Percentiles rank a stretch among this genome's conserved stretches.
These are phyloP conservation scores for Neoboletus subvelutipes DNA, from an alignment of 768 basidiomycete genomes.

Conservation along the genomic window DNA sequence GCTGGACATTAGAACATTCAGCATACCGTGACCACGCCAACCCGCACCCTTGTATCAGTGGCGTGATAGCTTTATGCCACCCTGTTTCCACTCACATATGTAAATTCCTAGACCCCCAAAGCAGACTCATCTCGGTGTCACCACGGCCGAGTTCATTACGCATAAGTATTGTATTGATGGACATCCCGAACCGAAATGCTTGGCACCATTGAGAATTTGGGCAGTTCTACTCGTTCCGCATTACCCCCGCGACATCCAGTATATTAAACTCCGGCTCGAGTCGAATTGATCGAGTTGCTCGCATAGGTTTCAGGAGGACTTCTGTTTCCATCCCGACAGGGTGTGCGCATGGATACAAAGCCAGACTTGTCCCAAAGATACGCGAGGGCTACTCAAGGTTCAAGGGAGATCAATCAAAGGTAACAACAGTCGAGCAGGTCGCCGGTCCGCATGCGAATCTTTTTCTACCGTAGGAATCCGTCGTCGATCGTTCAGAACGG, in stretches of 20 bases:
- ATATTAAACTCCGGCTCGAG: no score
- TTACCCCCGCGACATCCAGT: not conserved
- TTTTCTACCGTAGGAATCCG: not conserved
- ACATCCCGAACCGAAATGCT: not conserved
- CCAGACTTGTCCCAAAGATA: not conserved
- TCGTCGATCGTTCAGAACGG: slow-evolving; percentile 3
- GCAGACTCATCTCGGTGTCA: no score
- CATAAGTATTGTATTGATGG: not conserved
- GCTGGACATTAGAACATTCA: not conserved
- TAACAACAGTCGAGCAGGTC: not conserved
- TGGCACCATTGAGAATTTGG: not conserved
- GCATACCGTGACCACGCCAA: not conserved
- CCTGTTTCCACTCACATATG: not conserved
- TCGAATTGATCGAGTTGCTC: no score
- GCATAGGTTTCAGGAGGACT: not conserved
- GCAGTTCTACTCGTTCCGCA: not conserved
- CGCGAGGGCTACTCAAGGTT: not conserved
- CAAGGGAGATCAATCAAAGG: not conserved
- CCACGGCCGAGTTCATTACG: not conserved
- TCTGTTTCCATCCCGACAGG: not conserved
- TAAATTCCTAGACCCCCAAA: not conserved
- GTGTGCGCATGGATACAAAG: not conserved
- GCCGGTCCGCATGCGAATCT: not conserved
- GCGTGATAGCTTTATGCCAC: not conserved
- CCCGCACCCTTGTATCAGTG: not conserved